Conservation (phyloP, 345 rosid genomes). For the Rubroshorea leprosula region DNA sequence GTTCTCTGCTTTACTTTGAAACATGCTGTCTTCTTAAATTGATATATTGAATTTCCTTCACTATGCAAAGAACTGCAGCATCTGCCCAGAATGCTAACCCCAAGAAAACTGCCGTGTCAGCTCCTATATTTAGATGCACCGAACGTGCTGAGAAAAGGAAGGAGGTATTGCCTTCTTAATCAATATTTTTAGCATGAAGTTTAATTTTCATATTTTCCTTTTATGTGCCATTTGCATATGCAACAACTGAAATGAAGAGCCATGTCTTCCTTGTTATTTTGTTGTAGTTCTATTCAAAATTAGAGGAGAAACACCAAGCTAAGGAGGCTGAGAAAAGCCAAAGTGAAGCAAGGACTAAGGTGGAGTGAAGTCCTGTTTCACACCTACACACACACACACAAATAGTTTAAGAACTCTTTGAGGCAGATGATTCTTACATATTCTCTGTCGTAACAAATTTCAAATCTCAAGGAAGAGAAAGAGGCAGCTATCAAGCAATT, state of each 20-base stretch:
- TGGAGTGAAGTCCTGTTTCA: conserved; percentile 2
- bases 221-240: background rate
- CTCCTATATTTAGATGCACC: conserved; percentile 70
- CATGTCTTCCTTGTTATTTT: conserved; percentile 16
- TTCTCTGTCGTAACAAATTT: background rate
- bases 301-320: conserved; percentile 81
- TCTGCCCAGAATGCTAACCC: conserved; percentile 46
- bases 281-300: conserved; percentile 60
- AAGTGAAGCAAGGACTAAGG: conserved; percentile 74
- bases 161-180: conserved; percentile 46
- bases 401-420: background rate
- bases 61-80: conserved; percentile 45
- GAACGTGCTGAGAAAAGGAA: conserved; percentile 81
- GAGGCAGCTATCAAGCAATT: conserved; percentile 79
- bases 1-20: background rate
- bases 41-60: conserved; percentile 21
- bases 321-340: conserved; percentile 75
- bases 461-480: conserved; percentile 57
- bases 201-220: background rate
- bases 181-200: background rate
- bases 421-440: conserved; percentile 7
- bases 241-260: background rate
- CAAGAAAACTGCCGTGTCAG: conserved; percentile 37
- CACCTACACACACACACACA: background rate
- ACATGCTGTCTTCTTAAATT: background rate